Evolutionary conservation across 306 rosid genomes (phyloP).

Genomic region (Sindora glabra): DNA sequence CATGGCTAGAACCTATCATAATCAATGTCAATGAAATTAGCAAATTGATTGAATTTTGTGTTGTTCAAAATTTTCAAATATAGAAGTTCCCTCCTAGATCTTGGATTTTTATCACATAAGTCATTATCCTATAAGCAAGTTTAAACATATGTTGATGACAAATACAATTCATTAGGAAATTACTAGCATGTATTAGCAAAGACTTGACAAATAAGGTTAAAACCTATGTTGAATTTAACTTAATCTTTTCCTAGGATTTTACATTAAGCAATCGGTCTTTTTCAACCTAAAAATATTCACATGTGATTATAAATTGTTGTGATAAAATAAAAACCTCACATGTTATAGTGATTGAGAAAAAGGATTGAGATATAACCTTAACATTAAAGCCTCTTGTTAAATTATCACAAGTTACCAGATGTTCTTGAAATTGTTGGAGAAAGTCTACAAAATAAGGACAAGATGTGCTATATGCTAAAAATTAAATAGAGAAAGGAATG

Average conservation of each 20-base stretch:
- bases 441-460: too few relatives aligned
- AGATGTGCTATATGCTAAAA: too few relatives aligned
- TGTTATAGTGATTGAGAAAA: not conserved
- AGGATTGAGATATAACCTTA: constrained; percentile 25
- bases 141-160: not conserved
- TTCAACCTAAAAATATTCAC: constrained; percentile 58
- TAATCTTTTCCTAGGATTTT: constrained; percentile 91
- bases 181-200: not conserved
- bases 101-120: constrained; percentile 71
- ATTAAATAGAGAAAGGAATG: too few relatives aligned
- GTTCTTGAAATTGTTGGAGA: constrained; percentile 26
- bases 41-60: constrained; percentile 33
- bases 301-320: too few relatives aligned
- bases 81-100: constrained; percentile 63
- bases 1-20: constrained; percentile 41
- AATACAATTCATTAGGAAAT: not conserved
- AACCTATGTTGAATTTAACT: constrained; percentile 65
- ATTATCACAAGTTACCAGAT: constrained; percentile 17
- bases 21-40: constrained; percentile 56
- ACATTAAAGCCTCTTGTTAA: constrained; percentile 22
- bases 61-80: constrained; percentile 32
- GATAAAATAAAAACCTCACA: not conserved
- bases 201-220: not conserved
- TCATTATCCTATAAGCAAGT: constrained; percentile 57
- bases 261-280: constrained; percentile 72